Evolutionary conservation across 1,139 yeast species (phyloP), one percentile per base, ranked within the genome.

Genomic region (Blastobotrys persicus): DNA sequence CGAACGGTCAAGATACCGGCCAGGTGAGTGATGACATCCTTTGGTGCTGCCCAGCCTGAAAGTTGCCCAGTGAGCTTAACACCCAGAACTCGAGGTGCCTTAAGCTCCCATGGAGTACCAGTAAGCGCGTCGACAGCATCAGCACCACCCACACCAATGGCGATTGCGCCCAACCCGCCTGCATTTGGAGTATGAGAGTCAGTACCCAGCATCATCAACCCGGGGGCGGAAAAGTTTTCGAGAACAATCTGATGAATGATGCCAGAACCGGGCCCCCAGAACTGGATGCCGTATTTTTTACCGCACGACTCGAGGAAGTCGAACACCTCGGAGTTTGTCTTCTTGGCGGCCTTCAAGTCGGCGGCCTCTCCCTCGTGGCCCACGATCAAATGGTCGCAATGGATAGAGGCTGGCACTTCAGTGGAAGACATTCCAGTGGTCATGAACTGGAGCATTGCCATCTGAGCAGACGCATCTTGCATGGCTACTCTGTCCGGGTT

Each of bases 191-290:
- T 91, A 68, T 92, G 98, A 3, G 96, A 88, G 70, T 91, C 98
- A 19, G 98, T 91, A 60, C 98, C 98, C 54, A 91, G 75, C 95
- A 91, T 87, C 89, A 91, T 83, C 56, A 87, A 75, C 60, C 98
- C 98, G 31, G 98, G 98, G 46, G 88, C 92, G 43, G 95, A 82
- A 70, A 86, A 92, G 74, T 92, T 92, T 71, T 92, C 98, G 60
- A 92, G 76, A 34, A 92, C 96, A 61, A 92, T 92, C 73, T 92
- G 98, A 71, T 92, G 98, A 62, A 92, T 92, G 61, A 92, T 92
- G 64, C 98, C 98, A 11, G 97, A 89, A 46, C 98, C 98, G 13
- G 98, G 98, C 12, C 96, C 96, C 98, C 98, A 92, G 72, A 92
- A 92, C 66, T 88, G 96, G 57, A 92, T 88, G 54, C 97, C 97